Evolutionary conservation across 2,329 filamentous ascomycete genomes (phyloP), one percentile per base, ranked within the genome.

Genomic region (Diaporthe sp.): DNA sequence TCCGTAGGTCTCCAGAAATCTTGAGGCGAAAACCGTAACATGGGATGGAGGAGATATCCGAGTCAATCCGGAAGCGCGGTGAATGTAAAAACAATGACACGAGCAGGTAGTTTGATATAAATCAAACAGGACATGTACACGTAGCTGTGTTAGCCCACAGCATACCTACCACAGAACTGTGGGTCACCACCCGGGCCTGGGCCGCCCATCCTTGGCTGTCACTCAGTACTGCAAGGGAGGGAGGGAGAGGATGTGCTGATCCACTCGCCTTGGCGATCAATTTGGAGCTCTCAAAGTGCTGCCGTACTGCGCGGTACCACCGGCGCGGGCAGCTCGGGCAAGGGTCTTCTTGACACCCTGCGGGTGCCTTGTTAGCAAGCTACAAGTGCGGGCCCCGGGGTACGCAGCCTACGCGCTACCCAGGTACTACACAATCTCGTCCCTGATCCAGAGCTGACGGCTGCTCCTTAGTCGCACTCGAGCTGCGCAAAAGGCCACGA

Each of bases 401-500:
- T 30, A 42, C 58, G 38, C 30, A 28, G n/a, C 38, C 58, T 25
- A 12, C 61, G 58, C 58, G 58, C 38, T 64, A 30, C 42, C 60
- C 30, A 25, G 42, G 30, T 35, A 61, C 57, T 50, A 52, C 30
- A 67, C 64, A 52, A 68, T 52, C 45, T 68, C 30, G 64, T 68
- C 64, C 64, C 64, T 40, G 64, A 68, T 38, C 33, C 33, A 52
- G 64, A 52, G 64, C 64, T 68, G 64, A 68, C 33, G 64, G 28
- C 45, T 10, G 52, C 70, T 25, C 42, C 67, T 70, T 70, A 13
- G 50, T 72, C 70, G 60, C 47, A 72, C 57, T 45, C 60, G 70
- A 54, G 70, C 69, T 72, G 64, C 60, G 60, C 64, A 75, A 75
- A 61, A 75, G 74, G 74, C 74, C 74, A 75, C 74, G 69, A 75